Base-by-base conservation (phyloP, 257 asterid species). In the Solanum bulbocastanum region DNA sequence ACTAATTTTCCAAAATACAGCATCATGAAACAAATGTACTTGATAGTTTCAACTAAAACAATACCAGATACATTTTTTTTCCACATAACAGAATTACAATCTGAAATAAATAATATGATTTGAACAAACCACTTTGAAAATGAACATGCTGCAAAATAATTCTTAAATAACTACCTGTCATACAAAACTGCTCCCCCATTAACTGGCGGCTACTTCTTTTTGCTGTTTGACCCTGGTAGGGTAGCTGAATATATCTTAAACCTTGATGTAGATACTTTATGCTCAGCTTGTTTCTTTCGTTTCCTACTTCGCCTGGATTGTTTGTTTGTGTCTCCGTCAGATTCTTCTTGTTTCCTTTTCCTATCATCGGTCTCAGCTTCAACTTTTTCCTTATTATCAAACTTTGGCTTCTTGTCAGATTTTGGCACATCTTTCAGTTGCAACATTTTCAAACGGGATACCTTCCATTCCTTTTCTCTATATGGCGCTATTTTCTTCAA, bases 401-500 rank as follows among this genome's bases (percentile, higher is more conserved):
- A 56, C 82, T 44, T 88, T 85, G 86, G 85, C 89, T 84, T 69
- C 87, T 87, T 92, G 68, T 60, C 91, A 84, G 72, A 60, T 25
- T 88, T 84, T 20, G 46, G 37, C 23, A 49, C 75, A 72, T 46
- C 62, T 73, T 88, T 93, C 46, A 92, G 88, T 84, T 94, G 92
- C 44, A 84, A 3, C 39, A 87, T 90, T 93, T 93, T 93, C 20
- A 69, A 60, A 33, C 91, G 94, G 62, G 97, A 95, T 66, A 94
- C 98, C 94, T 92, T 90, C 98, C 98, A 96, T 87, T 94, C 97
- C 90, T 91, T 89, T 85, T 96, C 98, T 85, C 92, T 87, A 76
- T 96, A 96, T 8, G 99, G 95, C 7, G 98, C 97, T 87, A 96
- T 87, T 92, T 93, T 95, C 92, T 95, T 95, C 72, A 95, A 35